These are phyloP conservation scores for Ophiostoma sp. DNA, from an alignment of 2,329 filamentous ascomycete genomes.

Conservation along the genomic window DNA sequence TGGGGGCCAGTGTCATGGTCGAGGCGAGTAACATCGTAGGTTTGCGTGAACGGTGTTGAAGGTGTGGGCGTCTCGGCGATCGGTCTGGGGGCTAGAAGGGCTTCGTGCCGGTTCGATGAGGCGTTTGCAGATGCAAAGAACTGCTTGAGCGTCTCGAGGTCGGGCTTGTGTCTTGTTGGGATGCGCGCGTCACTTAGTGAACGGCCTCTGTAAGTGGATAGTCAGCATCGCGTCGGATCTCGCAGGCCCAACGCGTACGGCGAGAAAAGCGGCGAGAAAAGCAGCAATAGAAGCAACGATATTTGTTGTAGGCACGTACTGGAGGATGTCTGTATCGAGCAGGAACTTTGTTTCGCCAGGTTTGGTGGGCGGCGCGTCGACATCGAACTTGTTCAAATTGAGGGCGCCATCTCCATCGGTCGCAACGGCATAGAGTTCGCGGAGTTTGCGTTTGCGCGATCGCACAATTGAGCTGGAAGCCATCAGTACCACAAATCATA, in stretches of 20 bases:
- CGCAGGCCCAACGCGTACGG: constrained; percentile 18
- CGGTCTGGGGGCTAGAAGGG: constrained; percentile 10
- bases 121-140: constrained; percentile 32
- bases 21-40: constrained; percentile 9
- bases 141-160: constrained; percentile 41
- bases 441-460: constrained; percentile 86
- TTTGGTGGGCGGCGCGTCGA: constrained; percentile 50
- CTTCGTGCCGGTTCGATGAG: constrained; percentile 24
- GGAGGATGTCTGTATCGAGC: constrained; percentile 52
- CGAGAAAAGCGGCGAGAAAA: not conserved
- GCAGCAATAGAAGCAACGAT: constrained; percentile 21
- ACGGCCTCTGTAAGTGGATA: constrained; percentile 38
- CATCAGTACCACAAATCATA: constrained; percentile 42
- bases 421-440: constrained; percentile 76
- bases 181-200: constrained; percentile 50
- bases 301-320: constrained; percentile 44
- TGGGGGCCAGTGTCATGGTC: not conserved
- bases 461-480: constrained; percentile 61
- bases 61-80: constrained; percentile 14
- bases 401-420: constrained; percentile 60
- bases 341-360: constrained; percentile 52
- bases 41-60: constrained; percentile 12
- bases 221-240: constrained; percentile 24
- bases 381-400: constrained; percentile 51
- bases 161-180: constrained; percentile 43